Percentiles rank a stretch among this genome's conserved stretches.
These are phyloP conservation scores for Mycena metata DNA, from an alignment of 768 basidiomycete species.

Conservation along the genomic window DNA sequence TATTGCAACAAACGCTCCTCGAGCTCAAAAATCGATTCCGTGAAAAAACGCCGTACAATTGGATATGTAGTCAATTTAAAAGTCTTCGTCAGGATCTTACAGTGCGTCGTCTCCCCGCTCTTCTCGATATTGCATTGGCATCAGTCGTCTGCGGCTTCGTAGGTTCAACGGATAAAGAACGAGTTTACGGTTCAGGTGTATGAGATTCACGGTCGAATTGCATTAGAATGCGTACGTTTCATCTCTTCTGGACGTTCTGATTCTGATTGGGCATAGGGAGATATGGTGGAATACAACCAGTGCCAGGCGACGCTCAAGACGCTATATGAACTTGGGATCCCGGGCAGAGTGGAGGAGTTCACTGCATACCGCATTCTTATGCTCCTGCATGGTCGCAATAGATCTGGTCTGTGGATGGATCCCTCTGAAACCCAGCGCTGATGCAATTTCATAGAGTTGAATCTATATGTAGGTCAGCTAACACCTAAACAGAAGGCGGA, in stretches of 20 bases:
- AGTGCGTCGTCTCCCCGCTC: conserved; percentile 64
- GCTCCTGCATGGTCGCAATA: conserved; percentile 93
- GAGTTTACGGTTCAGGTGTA: conserved; percentile 98
- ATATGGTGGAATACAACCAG: conserved; percentile 99
- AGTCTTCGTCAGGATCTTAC: conserved; percentile 97
- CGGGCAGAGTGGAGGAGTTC: conserved; percentile 95
- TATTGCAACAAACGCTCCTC: conserved; percentile 87
- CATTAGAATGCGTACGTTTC: conserved; percentile 84
- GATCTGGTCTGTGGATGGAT: conserved; percentile 77
- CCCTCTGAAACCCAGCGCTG: conserved; percentile 14
- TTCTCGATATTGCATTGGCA: conserved; percentile 43
- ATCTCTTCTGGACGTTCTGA: conserved; percentile 30
- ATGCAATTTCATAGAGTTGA: conserved; percentile 76
- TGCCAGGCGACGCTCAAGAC: conserved; percentile 92
- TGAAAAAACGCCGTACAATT: conserved; percentile 80
- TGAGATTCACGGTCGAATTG: conserved; percentile 98
- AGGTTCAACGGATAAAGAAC: conserved; percentile 99
- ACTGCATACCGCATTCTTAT: conserved; percentile 98
- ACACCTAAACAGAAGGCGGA: conserved; percentile 90
- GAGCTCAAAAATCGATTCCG: conserved; percentile 93
- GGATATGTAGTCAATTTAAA: conserved; percentile 99
- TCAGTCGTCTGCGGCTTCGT: conserved; percentile 25
- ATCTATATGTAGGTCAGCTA: conserved; percentile 97
- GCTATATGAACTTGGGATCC: conserved; percentile 94
- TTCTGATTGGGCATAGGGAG: conserved; percentile 67